phyloP scores from a whole-genome alignment of 2,329 filamentous ascomycete species.

The Colletotrichum costaricense region DNA sequence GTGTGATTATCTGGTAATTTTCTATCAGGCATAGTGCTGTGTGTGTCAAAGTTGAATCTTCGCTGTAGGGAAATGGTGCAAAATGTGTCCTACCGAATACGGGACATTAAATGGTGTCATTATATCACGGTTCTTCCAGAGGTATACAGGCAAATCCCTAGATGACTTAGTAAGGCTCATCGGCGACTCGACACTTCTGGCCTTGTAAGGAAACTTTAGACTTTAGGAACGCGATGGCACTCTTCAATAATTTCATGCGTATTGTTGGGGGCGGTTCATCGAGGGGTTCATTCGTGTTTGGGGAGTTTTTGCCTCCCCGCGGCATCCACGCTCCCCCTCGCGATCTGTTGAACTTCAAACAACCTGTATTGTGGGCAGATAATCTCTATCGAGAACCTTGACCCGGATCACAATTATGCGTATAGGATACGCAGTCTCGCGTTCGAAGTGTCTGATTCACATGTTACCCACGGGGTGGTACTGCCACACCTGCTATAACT shows the following conservation, averaged over 20 bases:
- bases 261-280: neutral
- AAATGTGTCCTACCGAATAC: neutral
- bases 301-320: neutral
- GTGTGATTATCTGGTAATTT: no score
- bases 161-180: neutral
- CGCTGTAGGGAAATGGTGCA: no score
- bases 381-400: neutral
- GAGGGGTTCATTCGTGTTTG: neutral
- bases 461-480: neutral
- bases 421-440: neutral
- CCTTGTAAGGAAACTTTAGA: neutral
- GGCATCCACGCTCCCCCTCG: neutral
- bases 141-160: neutral
- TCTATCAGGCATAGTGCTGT: no score
- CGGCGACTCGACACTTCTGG: neutral
- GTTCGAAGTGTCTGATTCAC: neutral
- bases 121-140: neutral
- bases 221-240: neutral
- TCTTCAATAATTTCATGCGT: neutral
- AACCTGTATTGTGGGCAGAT: neutral
- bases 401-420: neutral
- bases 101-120: neutral
- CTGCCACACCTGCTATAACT: neutral
- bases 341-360: neutral
- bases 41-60: no score